Evolutionary conservation across 108 stramenopile genomes (phyloP), one percentile per base, ranked within the genome.

Genomic region (Conticribra weissflogii): DNA sequence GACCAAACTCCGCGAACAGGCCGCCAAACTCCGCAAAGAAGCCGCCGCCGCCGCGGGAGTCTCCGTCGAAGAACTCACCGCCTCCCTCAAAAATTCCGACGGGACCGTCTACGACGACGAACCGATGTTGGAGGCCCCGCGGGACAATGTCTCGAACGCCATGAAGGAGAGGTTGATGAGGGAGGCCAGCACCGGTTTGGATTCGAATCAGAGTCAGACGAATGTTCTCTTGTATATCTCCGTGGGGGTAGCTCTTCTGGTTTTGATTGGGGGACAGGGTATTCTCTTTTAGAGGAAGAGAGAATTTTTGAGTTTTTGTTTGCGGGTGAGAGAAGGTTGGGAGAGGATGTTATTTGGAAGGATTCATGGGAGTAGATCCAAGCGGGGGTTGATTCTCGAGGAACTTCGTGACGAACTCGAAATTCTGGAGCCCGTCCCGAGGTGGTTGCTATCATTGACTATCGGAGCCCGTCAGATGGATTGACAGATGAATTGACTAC

Each of bases 141-240:
- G 84, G 55, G 74, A 68, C 24, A 81, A 82, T 9, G 49, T 93
- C n/a, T 88, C 88, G n/a, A 73, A 82, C 64, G 59, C 80, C 4
- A 93, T 93, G 92, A 77, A 75, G 31, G 83, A 79, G 22, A 67
- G 88, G 48, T 70, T 93, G 34, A 82, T 72, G 72, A 66, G 74
- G 21, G 92, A 93, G 75, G 92, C 92, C 7, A 81, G 83, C 1
- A 76, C 84, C 12, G 92, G 92, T 8, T 62, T 93, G 49, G 89
- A 93, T 72, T 78, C 86, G 33, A 71, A 93, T 3, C 9, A 74
- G 66, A 78, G 81, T 47, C 87, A 90, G 54, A 77, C 84, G 44
- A 93, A 93, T 72, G 86, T 88, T 7, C 80, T 93, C 62, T 61
- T 93, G 36, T 93, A 93, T 68, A 84, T 93, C 63, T 76, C 76